These are phyloP conservation scores for Metarhizium robertsii DNA, from an alignment of 2,329 filamentous ascomycete genomes.

Conservation along the genomic window DNA sequence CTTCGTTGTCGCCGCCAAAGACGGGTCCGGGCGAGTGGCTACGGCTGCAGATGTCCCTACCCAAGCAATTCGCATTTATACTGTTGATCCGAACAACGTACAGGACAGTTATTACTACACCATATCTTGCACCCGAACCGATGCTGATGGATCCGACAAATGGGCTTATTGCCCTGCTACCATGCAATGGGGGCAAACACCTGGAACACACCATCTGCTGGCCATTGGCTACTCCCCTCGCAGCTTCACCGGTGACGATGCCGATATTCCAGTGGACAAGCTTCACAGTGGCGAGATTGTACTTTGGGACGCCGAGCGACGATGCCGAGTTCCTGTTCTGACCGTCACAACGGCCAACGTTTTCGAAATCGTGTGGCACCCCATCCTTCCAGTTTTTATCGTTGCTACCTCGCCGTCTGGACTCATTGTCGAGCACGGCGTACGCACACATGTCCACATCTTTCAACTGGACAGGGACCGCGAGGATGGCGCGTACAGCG, in stretches of 20 bases:
- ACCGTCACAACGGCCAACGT: constrained; percentile 49
- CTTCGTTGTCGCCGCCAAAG: constrained; percentile 47
- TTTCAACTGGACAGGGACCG: constrained; percentile 28
- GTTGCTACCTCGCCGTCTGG: constrained; percentile 47
- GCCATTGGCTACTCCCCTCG: constrained; percentile 56
- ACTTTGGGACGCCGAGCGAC: constrained; percentile 43
- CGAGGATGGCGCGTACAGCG: constrained; percentile 23
- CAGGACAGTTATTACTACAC: constrained; percentile 25
- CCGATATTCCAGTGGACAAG: constrained; percentile 49
- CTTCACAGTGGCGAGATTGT: constrained; percentile 49
- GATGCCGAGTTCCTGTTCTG: constrained; percentile 35
- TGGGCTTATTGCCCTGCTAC: constrained; percentile 58
- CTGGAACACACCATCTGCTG: constrained; percentile 38
- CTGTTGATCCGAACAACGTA: constrained; percentile 27
- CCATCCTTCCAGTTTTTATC: constrained; percentile 40
- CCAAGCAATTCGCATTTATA: constrained; percentile 49
- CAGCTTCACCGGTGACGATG: constrained; percentile 40
- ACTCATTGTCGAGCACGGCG: constrained; percentile 31
- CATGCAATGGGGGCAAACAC: constrained; percentile 48
- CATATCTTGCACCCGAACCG: constrained; percentile 31
- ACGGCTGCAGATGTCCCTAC: constrained; percentile 48
- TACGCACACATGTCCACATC: constrained; percentile 48
- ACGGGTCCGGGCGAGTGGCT: constrained; percentile 40
- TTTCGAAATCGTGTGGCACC: constrained; percentile 58
- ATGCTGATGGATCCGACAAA: constrained; percentile 28